Percentiles rank a stretch among this genome's conserved stretches.
Conservation (phyloP, 1,139 yeast species). For the Magnusiomyces clavatus region DNA sequence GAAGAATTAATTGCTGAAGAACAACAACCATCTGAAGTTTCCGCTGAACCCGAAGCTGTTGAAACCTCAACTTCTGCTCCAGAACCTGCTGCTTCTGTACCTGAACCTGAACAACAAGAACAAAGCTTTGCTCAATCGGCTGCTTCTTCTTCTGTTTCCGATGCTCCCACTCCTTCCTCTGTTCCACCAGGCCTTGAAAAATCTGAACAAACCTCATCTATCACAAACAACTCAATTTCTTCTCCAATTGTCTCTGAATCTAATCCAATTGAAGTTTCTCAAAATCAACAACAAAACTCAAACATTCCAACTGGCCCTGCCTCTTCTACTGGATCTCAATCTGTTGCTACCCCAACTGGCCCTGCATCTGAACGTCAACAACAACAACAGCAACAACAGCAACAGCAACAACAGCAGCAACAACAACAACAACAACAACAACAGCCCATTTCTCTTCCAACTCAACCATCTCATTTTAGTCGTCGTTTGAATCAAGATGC, state of each 20-base stretch:
- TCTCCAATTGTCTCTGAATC: slow-evolving; percentile 15
- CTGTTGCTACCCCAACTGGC: slow-evolving; percentile 15
- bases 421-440: slow-evolving; percentile 6
- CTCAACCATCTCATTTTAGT: slow-evolving; percentile 14
- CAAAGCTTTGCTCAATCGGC: slow-evolving; percentile 14
- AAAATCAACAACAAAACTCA: neutral
- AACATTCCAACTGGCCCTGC: slow-evolving; percentile 12
- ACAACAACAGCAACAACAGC: slow-evolving; percentile 6
- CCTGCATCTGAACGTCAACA: slow-evolving; percentile 4
- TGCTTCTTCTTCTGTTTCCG: slow-evolving; percentile 19
- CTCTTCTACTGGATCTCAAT: slow-evolving; percentile 5
- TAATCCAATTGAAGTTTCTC: slow-evolving; percentile 11
- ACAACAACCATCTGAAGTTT: slow-evolving; percentile 8
- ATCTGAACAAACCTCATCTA: slow-evolving; percentile 8
- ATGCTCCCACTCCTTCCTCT: slow-evolving; percentile 16
- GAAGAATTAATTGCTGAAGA: slow-evolving; percentile 3
- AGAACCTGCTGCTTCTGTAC: slow-evolving; percentile 4
- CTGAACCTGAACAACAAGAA: slow-evolving; percentile 12
- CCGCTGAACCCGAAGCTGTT: slow-evolving; percentile 12
- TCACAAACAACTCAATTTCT: slow-evolving; percentile 13
- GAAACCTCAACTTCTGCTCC: slow-evolving; percentile 19
- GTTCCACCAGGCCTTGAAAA: slow-evolving; percentile 15
- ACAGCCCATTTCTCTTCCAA: slow-evolving; percentile 16
- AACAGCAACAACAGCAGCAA: neutral
- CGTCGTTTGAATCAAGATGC: slow-evolving; percentile 39